phyloP scores from a whole-genome alignment of 208 protist genomes.

The Baffinella frigidus region DNA sequence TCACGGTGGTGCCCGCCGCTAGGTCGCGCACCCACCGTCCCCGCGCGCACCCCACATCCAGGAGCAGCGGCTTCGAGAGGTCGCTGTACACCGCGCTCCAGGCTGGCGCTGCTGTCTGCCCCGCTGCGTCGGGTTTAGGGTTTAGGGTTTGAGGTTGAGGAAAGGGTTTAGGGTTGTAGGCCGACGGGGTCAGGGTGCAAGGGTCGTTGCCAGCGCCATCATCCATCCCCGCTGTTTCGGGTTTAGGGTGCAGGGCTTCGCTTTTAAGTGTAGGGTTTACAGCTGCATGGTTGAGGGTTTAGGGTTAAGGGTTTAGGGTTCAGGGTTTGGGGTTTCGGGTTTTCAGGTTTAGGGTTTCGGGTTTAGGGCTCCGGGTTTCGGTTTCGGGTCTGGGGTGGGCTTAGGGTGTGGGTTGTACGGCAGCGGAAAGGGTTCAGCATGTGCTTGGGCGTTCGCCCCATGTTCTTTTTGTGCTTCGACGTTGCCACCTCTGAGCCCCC shows the following conservation, averaged over 20 bases:
- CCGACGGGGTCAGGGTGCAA: background rate
- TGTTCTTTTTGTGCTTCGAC: background rate
- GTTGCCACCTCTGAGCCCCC: background rate
- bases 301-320: no score
- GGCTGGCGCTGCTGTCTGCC: background rate
- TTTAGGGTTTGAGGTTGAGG: background rate
- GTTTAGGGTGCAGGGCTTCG: no score
- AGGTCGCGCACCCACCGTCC: background rate
- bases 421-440: constrained; percentile 23
- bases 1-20: background rate
- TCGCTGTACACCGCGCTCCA: background rate
- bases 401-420: background rate
- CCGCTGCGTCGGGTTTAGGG: background rate
- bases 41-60: constrained; percentile 12
- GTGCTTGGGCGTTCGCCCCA: background rate
- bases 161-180: background rate
- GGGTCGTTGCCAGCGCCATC: no score
- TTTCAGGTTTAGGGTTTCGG: no score
- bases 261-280: no score
- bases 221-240: no score
- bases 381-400: no score
- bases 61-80: background rate
- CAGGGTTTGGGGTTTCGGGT: no score
- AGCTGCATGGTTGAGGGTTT: no score
- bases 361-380: no score